Evolutionary conservation across 495 filamentous ascomycete species (phyloP).

Genomic region (Talaromyces ruber): DNA sequence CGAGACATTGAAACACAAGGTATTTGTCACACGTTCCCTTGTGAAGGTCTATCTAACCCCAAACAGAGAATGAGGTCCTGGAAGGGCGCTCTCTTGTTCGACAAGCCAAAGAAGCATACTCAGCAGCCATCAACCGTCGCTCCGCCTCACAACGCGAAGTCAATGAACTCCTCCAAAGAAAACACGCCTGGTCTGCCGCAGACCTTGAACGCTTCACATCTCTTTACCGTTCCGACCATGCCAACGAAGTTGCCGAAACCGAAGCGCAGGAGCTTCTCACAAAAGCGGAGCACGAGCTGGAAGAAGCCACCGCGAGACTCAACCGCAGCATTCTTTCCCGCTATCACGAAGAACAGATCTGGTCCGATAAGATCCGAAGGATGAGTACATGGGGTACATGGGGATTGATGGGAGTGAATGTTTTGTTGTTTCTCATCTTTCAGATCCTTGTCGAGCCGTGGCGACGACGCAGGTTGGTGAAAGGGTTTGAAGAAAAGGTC

Average conservation of each 20-base stretch:
- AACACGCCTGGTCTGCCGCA: constrained; percentile 77
- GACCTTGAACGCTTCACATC: constrained; percentile 94
- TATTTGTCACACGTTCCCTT: constrained; percentile 15
- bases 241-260: constrained; percentile 83
- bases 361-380: constrained; percentile 92
- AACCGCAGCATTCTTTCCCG: constrained; percentile 73
- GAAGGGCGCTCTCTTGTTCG: constrained; percentile 56
- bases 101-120: constrained; percentile 64
- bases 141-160: constrained; percentile 91
- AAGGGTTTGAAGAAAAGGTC: constrained; percentile 71
- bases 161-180: constrained; percentile 84
- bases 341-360: constrained; percentile 99
- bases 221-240: constrained; percentile 85
- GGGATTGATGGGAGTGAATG: constrained; percentile 95
- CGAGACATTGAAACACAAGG: constrained; percentile 60
- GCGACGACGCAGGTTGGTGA: constrained; percentile 70
- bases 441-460: constrained; percentile 94
- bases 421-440: constrained; percentile 78
- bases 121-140: constrained; percentile 66
- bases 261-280: constrained; percentile 61
- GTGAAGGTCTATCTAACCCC: not conserved
- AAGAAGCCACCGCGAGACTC: constrained; percentile 64
- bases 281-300: constrained; percentile 66
- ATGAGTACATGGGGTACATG: constrained; percentile 98
- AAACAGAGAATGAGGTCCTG: constrained; percentile 53